A percentile compares a stretch with the other conserved stretches of the same genome.
Conservation (phyloP, 768 basidiomycete genomes). For the Suillus spraguei region DNA sequence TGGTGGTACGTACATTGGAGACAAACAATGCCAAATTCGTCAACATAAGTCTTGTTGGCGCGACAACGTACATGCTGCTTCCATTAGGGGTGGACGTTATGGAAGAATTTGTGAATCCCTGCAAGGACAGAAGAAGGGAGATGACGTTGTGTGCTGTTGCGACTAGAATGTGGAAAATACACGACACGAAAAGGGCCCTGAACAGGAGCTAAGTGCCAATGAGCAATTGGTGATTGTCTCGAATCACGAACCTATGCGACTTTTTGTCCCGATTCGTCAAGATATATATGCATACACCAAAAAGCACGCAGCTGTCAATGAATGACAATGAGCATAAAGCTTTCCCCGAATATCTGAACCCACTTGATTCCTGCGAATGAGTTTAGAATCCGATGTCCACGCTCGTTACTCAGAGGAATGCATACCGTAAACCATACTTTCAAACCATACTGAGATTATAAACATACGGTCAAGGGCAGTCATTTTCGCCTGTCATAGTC, state of each 20-base stretch:
- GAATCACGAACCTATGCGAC: conserved; percentile 8
- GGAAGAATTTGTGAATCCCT: neutral
- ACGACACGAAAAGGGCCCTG: conserved; percentile 8
- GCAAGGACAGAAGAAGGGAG: conserved; percentile 6
- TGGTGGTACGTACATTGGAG: conserved; percentile 2
- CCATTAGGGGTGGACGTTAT: neutral
- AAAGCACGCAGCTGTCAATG: conserved; percentile 13
- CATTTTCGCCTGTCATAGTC: neutral
- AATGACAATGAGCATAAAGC: neutral
- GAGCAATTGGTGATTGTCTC: neutral
- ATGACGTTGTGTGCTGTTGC: conserved; percentile 11
- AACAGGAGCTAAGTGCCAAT: neutral
- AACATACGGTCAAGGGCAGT: conserved; percentile 6
- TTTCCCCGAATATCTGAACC: neutral
- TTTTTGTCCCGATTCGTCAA: neutral
- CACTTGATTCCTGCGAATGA: conserved; percentile 12
- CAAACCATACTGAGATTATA: conserved; percentile 9
- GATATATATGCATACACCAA: conserved; percentile 11
- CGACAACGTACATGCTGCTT: neutral
- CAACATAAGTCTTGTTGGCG: conserved; percentile 1
- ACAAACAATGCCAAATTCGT: conserved; percentile 10
- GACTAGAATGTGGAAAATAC: conserved; percentile 10
- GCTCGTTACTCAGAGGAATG: too few relatives aligned
- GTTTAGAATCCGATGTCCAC: neutral
- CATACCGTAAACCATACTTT: conserved; percentile 10